These are phyloP conservation scores for Neopestalotiopsis clavispora DNA, from an alignment of 2,329 filamentous ascomycete species.

Conservation along the genomic window DNA sequence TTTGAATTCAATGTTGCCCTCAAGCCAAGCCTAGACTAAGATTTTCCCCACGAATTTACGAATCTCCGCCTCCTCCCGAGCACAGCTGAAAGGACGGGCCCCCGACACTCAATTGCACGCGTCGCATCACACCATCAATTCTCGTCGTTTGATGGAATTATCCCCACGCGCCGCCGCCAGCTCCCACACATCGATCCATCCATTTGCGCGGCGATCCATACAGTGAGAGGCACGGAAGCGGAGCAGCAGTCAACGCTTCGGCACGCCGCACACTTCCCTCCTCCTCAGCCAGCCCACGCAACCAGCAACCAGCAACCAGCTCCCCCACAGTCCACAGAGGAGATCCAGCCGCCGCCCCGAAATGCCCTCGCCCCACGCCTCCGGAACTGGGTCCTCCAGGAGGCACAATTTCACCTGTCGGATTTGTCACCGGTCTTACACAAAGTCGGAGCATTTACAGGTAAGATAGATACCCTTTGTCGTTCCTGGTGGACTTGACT, in stretches of 20 bases:
- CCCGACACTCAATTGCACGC: not conserved
- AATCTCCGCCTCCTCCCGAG: not conserved
- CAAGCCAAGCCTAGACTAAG: not conserved
- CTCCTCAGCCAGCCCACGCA: not conserved
- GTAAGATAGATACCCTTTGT: not conserved
- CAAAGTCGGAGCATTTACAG: slow-evolving; percentile 17
- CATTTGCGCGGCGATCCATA: too few relatives aligned
- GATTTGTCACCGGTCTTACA: slow-evolving; percentile 5
- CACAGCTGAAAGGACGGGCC: not conserved
- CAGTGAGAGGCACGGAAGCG: too few relatives aligned
- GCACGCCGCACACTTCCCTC: not conserved
- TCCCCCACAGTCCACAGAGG: not conserved
- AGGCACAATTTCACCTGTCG: slow-evolving; percentile 8
- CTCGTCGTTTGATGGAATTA: not conserved
- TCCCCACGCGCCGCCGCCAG: not conserved
- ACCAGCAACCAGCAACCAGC: too few relatives aligned
- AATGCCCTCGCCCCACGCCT: slow-evolving; percentile 8
- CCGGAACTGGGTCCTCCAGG: not conserved
- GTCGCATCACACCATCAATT: not conserved
- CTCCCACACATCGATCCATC: too few relatives aligned
- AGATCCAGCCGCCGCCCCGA: not conserved
- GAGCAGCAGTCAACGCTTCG: too few relatives aligned
- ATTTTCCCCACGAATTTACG: slow-evolving; percentile 1
- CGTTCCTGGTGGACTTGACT: not conserved
- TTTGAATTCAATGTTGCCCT: not conserved